Evolutionary conservation across 1,139 yeast species (phyloP).

Genomic region (Yamadazyma kanchanaburiensis): DNA sequence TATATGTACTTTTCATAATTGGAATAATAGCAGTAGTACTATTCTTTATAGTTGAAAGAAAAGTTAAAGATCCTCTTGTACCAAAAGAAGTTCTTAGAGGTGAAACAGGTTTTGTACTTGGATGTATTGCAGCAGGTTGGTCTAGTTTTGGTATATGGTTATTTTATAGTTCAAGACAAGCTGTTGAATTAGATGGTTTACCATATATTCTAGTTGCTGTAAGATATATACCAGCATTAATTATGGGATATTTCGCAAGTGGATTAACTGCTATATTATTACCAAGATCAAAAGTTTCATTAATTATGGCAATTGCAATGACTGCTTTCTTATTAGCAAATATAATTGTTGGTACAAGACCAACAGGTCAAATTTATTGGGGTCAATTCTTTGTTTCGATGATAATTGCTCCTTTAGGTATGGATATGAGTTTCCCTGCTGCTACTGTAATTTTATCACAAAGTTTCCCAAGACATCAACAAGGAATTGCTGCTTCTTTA

Average conservation of each 20-base stretch:
- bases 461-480: constrained; percentile 50
- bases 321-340: constrained; percentile 11
- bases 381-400: constrained; percentile 45
- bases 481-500: constrained; percentile 65
- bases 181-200: constrained; percentile 24
- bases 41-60: constrained; percentile 34
- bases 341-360: constrained; percentile 12
- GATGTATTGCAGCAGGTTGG: constrained; percentile 57
- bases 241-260: constrained; percentile 48
- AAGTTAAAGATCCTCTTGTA: constrained; percentile 41
- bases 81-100: constrained; percentile 41
- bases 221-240: constrained; percentile 34
- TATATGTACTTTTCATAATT: constrained; percentile 47
- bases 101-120: constrained; percentile 44
- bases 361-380: constrained; percentile 14
- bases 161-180: constrained; percentile 40
- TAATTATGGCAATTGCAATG: constrained; percentile 41
- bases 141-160: constrained; percentile 60
- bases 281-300: constrained; percentile 33
- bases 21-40: constrained; percentile 35
- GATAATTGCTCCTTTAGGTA: constrained; percentile 51
- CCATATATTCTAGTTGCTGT: constrained; percentile 37
- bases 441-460: constrained; percentile 51
- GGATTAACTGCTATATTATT: constrained; percentile 38
- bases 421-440: constrained; percentile 68